These are phyloP conservation scores for Candida manassasensis DNA, from an alignment of 805 yeast species.

Conservation along the genomic window DNA sequence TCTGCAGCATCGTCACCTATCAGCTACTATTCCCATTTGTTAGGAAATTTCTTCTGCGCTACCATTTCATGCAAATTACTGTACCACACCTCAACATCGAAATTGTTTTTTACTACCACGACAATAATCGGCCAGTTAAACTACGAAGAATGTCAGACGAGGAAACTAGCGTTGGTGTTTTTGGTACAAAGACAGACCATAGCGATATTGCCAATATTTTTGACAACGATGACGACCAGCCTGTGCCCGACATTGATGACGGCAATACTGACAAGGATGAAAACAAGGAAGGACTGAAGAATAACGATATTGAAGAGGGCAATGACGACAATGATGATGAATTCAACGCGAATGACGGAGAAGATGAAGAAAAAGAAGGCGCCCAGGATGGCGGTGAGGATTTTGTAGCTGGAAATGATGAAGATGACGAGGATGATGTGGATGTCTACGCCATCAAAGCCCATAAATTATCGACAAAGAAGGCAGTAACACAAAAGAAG, in stretches of 20 bases:
- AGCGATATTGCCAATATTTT: conserved; percentile 2
- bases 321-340: conserved; percentile 15
- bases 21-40: no score
- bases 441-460: conserved; percentile 19
- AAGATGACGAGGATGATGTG: conserved; percentile 14
- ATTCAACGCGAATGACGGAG: background rate
- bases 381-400: conserved; percentile 10
- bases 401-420: conserved; percentile 6
- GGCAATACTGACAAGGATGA: background rate
- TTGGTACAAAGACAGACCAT: background rate
- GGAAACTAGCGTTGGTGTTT: background rate
- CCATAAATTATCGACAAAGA: conserved; percentile 14
- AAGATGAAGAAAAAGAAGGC: conserved; percentile 6
- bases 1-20: no score
- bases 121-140: no score
- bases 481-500: conserved; percentile 16
- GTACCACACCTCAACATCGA: no score
- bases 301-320: conserved; percentile 7
- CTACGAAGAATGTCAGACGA: conserved; percentile 3
- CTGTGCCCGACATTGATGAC: background rate
- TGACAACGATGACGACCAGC: conserved; percentile 1
- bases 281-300: background rate
- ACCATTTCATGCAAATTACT: no score
- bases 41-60: no score
- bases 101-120: no score